These are phyloP conservation scores for Camelina sativa DNA, from an alignment of 345 rosid species.

Conservation along the genomic window DNA sequence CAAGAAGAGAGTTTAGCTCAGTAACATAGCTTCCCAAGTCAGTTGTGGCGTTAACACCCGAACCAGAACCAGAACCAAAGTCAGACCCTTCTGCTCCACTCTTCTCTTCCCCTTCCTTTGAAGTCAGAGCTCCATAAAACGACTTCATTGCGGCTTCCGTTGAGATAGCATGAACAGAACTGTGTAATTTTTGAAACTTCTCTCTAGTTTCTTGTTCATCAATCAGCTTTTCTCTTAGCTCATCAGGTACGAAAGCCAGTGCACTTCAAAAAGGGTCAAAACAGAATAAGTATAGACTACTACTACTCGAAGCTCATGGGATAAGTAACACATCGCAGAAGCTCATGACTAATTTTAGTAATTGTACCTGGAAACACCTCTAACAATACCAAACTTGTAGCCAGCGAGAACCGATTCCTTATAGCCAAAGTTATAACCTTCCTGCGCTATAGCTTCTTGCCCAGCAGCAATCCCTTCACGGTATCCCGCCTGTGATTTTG, in stretches of 20 bases:
- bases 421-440: slow-evolving; percentile 80
- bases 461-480: slow-evolving; percentile 83
- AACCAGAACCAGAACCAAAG: slow-evolving; percentile 40
- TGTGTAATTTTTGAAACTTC: slow-evolving; percentile 50
- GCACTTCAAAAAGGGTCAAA: slow-evolving; percentile 48
- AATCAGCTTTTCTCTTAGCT: slow-evolving; percentile 54
- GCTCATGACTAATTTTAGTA: not conserved
- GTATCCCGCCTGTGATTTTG: slow-evolving; percentile 63
- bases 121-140: slow-evolving; percentile 49
- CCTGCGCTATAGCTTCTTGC: slow-evolving; percentile 74
- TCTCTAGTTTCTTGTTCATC: slow-evolving; percentile 55
- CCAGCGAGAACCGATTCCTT: slow-evolving; percentile 67
- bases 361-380: slow-evolving; percentile 78
- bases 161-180: slow-evolving; percentile 54
- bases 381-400: slow-evolving; percentile 72
- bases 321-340: not conserved
- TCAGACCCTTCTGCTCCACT: slow-evolving; percentile 35
- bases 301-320: too few species aligned
- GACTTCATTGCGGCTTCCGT: slow-evolving; percentile 58
- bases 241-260: slow-evolving; percentile 64
- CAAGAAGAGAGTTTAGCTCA: slow-evolving; percentile 63
- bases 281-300: not conserved
- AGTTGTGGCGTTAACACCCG: slow-evolving; percentile 4
- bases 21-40: slow-evolving; percentile 45
- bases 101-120: slow-evolving; percentile 45